These are phyloP conservation scores for Yamadazyma siamensis DNA, from an alignment of 1,139 yeast species.

Conservation along the genomic window DNA sequence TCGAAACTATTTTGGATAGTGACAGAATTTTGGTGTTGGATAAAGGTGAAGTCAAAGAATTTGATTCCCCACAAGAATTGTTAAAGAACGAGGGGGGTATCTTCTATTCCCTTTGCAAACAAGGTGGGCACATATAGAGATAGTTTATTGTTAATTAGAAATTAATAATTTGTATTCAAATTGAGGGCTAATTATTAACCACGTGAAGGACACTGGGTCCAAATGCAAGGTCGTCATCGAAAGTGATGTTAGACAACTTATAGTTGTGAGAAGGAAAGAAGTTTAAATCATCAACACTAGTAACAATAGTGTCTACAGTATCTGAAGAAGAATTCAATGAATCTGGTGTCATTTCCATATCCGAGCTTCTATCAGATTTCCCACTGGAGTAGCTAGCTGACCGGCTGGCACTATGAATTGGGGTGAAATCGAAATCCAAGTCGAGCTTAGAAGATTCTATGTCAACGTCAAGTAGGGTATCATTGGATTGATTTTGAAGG, in stretches of 20 bases:
- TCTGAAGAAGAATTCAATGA: slow-evolving; percentile 9
- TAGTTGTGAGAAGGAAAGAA: slow-evolving; percentile 6
- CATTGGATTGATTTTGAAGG: slow-evolving; percentile 15
- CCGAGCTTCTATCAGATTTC: background rate
- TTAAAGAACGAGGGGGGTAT: slow-evolving; percentile 21
- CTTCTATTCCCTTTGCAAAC: slow-evolving; percentile 31
- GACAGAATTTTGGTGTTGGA: slow-evolving; percentile 32
- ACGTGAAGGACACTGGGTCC: slow-evolving; percentile 4
- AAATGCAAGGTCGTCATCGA: slow-evolving; percentile 10
- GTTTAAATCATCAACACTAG: slow-evolving; percentile 3
- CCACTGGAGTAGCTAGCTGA: slow-evolving; percentile 1
- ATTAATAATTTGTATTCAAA: background rate
- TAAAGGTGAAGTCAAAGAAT: slow-evolving; percentile 30
- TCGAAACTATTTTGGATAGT: slow-evolving; percentile 34
- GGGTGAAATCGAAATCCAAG: slow-evolving; percentile 6
- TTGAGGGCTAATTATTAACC: too few species aligned
- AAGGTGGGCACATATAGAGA: slow-evolving; percentile 24
- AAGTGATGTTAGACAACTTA: slow-evolving; percentile 9
- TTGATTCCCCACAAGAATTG: slow-evolving; percentile 27
- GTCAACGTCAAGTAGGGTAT: slow-evolving; percentile 15
- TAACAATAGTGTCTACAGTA: slow-evolving; percentile 9
- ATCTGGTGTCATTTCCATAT: slow-evolving; percentile 4
- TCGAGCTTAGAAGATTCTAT: slow-evolving; percentile 10
- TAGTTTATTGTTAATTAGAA: background rate
- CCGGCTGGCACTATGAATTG: background rate